Base-by-base conservation (phyloP, 768 basidiomycete species). In the Pulveroboletus sp. region DNA sequence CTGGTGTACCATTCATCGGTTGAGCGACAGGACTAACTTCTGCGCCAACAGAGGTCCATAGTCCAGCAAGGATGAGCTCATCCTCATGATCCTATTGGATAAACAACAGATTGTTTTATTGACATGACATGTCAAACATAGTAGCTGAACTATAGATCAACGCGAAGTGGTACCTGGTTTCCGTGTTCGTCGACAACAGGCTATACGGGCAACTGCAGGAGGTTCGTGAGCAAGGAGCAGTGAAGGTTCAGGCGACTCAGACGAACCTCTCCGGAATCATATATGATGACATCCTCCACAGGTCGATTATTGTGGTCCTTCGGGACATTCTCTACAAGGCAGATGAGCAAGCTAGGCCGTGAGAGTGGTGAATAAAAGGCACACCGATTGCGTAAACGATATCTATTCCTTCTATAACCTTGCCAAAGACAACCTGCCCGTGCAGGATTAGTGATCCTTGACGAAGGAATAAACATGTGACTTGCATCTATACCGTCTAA, bases 391-490 rank as follows among this genome's bases (percentile, higher is more conserved):
- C 68, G 50, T 73, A 64, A 31, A 98, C 77, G 49, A 98, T 72
- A 54, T 94, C 87, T 88, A 95, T 89, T 41, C 95, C 95, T 50
- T 96, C 91, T 29, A 96, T 51, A 44, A 97, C 89, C 58, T 82
- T 83, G 45, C 95, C 95, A 56, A 97, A 96, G 32, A 97, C 94
- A 62, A 96, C 89, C 86, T 89, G 59, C 14, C 35, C 46, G 54
- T 5, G 48, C 27, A 45, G 47, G n/a, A 41, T 67, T 38, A 55
- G 22, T 14, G 7, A 44, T n/a, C 7, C 1, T 24, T 7, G 4
- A 0, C 1, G 34, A 13, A 20, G 12, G 23, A 39, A n/a, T 8
- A 5, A 2, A 16, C 24, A 8, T 13, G 14, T 35, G 6, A 67
- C 79, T 44, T 65, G 88, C 92, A 60, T 95, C 93, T 68, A 83